phyloP scores from a whole-genome alignment of 192 early-diverging fungal genomes.

The Phlyctochytrium bullatum region DNA sequence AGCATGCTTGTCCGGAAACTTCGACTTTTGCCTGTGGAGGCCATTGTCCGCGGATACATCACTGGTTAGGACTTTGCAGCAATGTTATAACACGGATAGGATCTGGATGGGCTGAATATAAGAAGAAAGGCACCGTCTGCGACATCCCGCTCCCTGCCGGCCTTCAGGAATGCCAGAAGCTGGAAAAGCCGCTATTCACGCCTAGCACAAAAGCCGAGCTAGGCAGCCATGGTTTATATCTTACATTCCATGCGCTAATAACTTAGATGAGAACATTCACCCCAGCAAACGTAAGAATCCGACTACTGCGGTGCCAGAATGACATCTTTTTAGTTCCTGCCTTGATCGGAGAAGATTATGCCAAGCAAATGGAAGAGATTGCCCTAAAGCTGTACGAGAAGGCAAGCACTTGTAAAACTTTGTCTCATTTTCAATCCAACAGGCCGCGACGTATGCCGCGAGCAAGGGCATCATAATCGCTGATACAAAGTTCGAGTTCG shows the following conservation, averaged over 20 bases:
- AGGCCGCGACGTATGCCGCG: slow-evolving; percentile 81
- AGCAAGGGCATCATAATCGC: slow-evolving; percentile 95
- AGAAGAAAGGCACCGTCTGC: slow-evolving; percentile 88
- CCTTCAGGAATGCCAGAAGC: slow-evolving; percentile 80
- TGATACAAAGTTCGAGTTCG: slow-evolving; percentile 99
- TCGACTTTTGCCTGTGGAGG: slow-evolving; percentile 91
- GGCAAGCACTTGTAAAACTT: slow-evolving; percentile 14
- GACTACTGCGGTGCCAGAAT: slow-evolving; percentile 13
- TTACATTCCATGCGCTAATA: slow-evolving; percentile 17
- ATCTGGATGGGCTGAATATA: slow-evolving; percentile 94
- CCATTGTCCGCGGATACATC: slow-evolving; percentile 98
- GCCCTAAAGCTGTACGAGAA: slow-evolving; percentile 81
- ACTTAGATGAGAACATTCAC: slow-evolving; percentile 94
- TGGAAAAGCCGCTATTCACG: slow-evolving; percentile 84
- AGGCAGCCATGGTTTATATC: slow-evolving; percentile 79
- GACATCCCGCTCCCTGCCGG: slow-evolving; percentile 80
- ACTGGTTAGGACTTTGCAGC: slow-evolving; percentile 54
- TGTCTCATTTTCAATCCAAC: neutral
- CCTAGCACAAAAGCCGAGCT: slow-evolving; percentile 99
- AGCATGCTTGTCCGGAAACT: slow-evolving; percentile 90
- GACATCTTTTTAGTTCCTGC: slow-evolving; percentile 52
- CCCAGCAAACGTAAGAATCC: slow-evolving; percentile 68
- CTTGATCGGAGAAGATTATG: slow-evolving; percentile 79
- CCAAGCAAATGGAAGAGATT: slow-evolving; percentile 68
- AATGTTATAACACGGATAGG: slow-evolving; percentile 39